phyloP scores from a whole-genome alignment of 371 early-diverging fungal species.

The Choanephora cucurbitarum region DNA sequence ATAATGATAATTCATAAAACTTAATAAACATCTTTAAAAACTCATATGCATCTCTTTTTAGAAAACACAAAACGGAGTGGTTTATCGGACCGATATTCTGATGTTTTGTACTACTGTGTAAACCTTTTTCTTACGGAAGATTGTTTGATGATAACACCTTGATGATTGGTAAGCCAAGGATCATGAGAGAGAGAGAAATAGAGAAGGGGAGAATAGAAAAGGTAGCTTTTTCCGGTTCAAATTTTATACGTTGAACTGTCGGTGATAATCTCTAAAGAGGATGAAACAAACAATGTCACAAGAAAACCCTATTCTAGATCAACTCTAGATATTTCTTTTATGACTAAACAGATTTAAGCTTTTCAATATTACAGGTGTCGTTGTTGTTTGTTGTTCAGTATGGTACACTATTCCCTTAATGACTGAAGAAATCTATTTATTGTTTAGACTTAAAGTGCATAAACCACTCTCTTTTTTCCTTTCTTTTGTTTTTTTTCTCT shows the following conservation, averaged over 20 bases:
- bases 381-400: background rate
- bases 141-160: too few relatives aligned
- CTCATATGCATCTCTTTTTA: too few relatives aligned
- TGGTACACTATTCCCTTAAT: background rate
- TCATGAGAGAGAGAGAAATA: too few relatives aligned
- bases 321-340: background rate
- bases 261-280: background rate
- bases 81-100: background rate
- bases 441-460: background rate
- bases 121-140: too few relatives aligned
- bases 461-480: background rate
- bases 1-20: too few relatives aligned
- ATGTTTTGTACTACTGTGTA: background rate
- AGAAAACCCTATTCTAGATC: background rate
- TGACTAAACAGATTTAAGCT: background rate
- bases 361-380: background rate
- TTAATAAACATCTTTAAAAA: too few relatives aligned
- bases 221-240: too few relatives aligned
- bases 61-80: too few relatives aligned
- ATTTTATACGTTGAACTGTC: background rate
- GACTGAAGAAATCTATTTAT: background rate
- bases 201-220: too few relatives aligned
- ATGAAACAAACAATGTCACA: background rate
- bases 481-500: background rate
- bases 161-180: too few relatives aligned